Conservation (phyloP, 2,329 filamentous ascomycete genomes). For the Penicillium sp. region DNA sequence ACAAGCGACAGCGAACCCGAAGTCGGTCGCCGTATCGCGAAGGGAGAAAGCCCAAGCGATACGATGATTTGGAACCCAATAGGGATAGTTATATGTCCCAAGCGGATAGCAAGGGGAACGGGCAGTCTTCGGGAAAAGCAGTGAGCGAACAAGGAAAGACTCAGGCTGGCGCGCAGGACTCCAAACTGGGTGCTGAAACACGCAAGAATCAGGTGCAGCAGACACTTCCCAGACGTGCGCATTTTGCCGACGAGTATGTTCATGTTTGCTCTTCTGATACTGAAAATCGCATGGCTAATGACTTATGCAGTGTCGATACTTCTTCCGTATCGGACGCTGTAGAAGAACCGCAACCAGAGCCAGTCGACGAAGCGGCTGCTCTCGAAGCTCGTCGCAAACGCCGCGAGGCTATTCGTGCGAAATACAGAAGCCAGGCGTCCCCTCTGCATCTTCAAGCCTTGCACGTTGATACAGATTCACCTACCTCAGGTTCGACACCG, state of each 20-base stretch:
- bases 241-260: conserved; percentile 43
- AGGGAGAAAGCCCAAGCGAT: conserved; percentile 36
- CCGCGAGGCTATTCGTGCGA: conserved; percentile 79
- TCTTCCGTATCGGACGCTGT: conserved; percentile 12
- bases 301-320: conserved; percentile 15
- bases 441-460: conserved; percentile 72
- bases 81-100: conserved; percentile 25
- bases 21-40: conserved; percentile 48
- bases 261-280: conserved; percentile 1
- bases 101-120: conserved; percentile 44
- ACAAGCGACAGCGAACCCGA: conserved; percentile 55
- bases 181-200: conserved; percentile 65
- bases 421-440: conserved; percentile 66
- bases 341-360: conserved; percentile 46
- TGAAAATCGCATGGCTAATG: conserved; percentile 11
- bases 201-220: conserved; percentile 56
- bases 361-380: conserved; percentile 74
- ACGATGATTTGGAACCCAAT: conserved; percentile 34
- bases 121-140: conserved; percentile 54
- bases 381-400: conserved; percentile 80
- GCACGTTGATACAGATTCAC: conserved; percentile 55
- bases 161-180: conserved; percentile 55
- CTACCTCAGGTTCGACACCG: conserved; percentile 52
- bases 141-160: conserved; percentile 61
- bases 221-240: conserved; percentile 41